phyloP scores from a whole-genome alignment of 73 alveolate species.

The Paramecium caudatum region DNA sequence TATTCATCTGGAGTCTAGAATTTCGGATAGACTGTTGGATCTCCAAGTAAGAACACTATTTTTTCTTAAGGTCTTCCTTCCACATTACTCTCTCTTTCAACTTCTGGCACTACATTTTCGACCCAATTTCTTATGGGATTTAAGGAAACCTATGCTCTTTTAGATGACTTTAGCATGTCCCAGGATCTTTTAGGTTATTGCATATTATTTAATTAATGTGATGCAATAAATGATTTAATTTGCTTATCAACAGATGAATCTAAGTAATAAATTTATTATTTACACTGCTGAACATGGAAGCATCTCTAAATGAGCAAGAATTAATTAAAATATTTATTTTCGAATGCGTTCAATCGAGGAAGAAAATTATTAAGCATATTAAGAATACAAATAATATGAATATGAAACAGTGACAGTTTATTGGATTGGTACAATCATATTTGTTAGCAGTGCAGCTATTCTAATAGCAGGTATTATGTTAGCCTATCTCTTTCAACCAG shows the following conservation, averaged over 20 bases:
- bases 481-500: not conserved
- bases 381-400: not conserved
- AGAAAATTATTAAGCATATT: not conserved
- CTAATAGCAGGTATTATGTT: not conserved
- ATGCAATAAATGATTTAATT: constrained; percentile 40
- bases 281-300: too few relatives aligned
- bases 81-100: not conserved
- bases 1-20: constrained; percentile 68
- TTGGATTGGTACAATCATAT: constrained; percentile 20
- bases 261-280: too few relatives aligned
- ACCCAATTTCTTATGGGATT: constrained; percentile 76
- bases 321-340: not conserved
- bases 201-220: constrained; percentile 54
- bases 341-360: constrained; percentile 29
- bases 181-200: constrained; percentile 38
- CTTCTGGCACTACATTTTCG: constrained; percentile 68
- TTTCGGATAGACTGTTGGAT: constrained; percentile 72
- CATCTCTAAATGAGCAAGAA: too few relatives aligned
- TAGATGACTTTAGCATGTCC: constrained; percentile 53
- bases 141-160: constrained; percentile 69
- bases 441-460: not conserved
- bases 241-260: not conserved
- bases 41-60: constrained; percentile 65
- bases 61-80: constrained; percentile 73
- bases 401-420: not conserved